Evolutionary conservation across 148 eudicot species (phyloP).

Genomic region (Nepenthes mirabilis): DNA sequence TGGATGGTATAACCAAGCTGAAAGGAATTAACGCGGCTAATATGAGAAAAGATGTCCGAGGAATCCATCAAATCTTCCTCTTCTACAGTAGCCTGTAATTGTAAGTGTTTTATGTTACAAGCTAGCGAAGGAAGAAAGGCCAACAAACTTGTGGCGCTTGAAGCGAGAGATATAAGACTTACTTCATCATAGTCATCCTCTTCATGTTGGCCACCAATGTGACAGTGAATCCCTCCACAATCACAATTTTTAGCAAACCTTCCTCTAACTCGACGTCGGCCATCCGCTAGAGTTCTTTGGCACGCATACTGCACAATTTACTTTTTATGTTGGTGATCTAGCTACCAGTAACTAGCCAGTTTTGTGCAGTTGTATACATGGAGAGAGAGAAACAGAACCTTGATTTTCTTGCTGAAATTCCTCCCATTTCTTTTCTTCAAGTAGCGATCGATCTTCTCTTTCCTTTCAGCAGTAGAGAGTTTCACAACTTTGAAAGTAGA

Average conservation of each 20-base stretch:
- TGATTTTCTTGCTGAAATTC: constrained; percentile 92
- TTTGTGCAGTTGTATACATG: not conserved
- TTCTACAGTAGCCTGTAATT: not conserved
- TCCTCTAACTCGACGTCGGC: constrained; percentile 83
- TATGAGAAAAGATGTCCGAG: not conserved
- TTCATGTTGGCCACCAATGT: constrained; percentile 33
- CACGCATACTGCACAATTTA: constrained; percentile 62
- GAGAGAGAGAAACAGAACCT: constrained; percentile 31
- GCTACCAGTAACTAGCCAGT: too few relatives aligned
- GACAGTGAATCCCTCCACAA: constrained; percentile 34
- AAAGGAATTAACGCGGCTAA: not conserved
- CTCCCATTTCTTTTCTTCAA: constrained; percentile 81
- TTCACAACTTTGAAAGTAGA: constrained; percentile 59
- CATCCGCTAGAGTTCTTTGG: constrained; percentile 84
- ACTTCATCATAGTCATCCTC: constrained; percentile 64
- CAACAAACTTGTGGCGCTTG: too few relatives aligned
- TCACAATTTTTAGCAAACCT: constrained; percentile 90
- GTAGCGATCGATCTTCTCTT: constrained; percentile 75
- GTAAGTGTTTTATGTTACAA: not conserved
- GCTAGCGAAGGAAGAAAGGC: too few relatives aligned
- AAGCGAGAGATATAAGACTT: constrained; percentile 3
- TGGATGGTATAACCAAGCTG: not conserved
- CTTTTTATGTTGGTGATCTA: too few relatives aligned
- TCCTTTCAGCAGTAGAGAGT: constrained; percentile 42
- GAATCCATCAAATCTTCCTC: not conserved